Evolutionary conservation across 345 rosid species (phyloP).

Genomic region (Arabidopsis suecica): DNA sequence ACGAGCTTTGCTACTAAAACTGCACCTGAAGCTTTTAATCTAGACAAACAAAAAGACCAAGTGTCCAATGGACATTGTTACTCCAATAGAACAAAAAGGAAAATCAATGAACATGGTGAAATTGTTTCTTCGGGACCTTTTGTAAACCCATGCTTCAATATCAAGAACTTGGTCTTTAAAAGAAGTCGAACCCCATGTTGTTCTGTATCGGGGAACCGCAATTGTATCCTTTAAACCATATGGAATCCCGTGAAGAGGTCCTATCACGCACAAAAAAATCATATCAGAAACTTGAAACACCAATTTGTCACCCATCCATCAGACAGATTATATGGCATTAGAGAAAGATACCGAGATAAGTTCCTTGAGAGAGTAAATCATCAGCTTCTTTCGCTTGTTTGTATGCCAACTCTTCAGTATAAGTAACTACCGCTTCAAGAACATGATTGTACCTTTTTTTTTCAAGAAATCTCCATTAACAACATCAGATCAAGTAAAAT

Average conservation of each 20-base stretch:
- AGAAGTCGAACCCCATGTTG: conserved; percentile 88
- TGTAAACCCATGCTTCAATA: conserved; percentile 89
- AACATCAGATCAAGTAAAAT: conserved; percentile 18
- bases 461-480: conserved; percentile 26
- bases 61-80: not conserved
- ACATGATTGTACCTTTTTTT: conserved; percentile 64
- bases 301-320: conserved; percentile 40
- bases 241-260: conserved; percentile 96
- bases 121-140: conserved; percentile 48
- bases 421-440: conserved; percentile 79
- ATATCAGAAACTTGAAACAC: not conserved
- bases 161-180: conserved; percentile 77
- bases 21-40: conserved; percentile 60
- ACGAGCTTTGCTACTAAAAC: conserved; percentile 92
- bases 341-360: conserved; percentile 63
- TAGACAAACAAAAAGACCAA: conserved; percentile 7
- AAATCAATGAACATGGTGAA: not conserved
- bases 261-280: conserved; percentile 40
- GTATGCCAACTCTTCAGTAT: conserved; percentile 78
- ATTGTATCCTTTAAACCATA: conserved; percentile 88
- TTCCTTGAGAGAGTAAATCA: conserved; percentile 74
- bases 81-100: not conserved
- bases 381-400: conserved; percentile 89
- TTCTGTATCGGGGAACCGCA: conserved; percentile 74
- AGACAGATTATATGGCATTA: conserved; percentile 53